Conservation (phyloP, 2,329 filamentous ascomycete species). For the Madurella mycetomatis region DNA sequence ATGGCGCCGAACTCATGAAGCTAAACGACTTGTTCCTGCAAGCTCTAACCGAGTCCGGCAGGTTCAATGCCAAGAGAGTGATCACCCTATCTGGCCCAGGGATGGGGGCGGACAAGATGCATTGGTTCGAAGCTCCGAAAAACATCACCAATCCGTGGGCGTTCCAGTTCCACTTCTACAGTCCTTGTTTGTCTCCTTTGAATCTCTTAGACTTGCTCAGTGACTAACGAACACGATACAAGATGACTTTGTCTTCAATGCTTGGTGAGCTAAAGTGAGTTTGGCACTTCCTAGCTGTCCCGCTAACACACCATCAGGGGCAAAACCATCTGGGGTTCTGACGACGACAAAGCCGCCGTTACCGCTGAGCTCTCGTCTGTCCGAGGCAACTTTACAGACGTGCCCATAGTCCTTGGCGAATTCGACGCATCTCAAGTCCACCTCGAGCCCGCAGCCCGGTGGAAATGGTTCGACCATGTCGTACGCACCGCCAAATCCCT, state of each 20-base stretch:
- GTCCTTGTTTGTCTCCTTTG: background rate
- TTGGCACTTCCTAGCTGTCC: background rate
- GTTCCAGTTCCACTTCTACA: conserved; percentile 59
- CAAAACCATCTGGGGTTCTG: conserved; percentile 56
- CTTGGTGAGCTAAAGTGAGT: conserved; percentile 32
- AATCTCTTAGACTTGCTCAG: background rate
- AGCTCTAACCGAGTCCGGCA: conserved; percentile 49
- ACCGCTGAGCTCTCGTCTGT: conserved; percentile 47
- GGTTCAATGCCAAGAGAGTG: conserved; percentile 51
- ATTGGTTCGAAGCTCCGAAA: conserved; percentile 48
- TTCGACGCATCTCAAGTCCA: conserved; percentile 47
- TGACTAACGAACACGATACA: background rate
- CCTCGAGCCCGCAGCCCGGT: conserved; percentile 52
- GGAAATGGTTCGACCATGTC: conserved; percentile 55
- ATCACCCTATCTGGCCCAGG: conserved; percentile 51
- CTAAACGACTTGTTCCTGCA: conserved; percentile 54
- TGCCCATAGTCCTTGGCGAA: conserved; percentile 56
- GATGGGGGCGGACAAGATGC: conserved; percentile 49
- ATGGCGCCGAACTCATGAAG: conserved; percentile 49
- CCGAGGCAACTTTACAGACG: conserved; percentile 49
- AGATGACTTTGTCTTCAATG: conserved; percentile 42
- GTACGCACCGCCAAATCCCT: conserved; percentile 45
- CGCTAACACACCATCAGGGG: conserved; percentile 38
- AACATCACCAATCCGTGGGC: conserved; percentile 54
- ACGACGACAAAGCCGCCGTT: conserved; percentile 46